Evolutionary conservation across 305 asterid species (phyloP).

Genomic region (Rubia peregrina): DNA sequence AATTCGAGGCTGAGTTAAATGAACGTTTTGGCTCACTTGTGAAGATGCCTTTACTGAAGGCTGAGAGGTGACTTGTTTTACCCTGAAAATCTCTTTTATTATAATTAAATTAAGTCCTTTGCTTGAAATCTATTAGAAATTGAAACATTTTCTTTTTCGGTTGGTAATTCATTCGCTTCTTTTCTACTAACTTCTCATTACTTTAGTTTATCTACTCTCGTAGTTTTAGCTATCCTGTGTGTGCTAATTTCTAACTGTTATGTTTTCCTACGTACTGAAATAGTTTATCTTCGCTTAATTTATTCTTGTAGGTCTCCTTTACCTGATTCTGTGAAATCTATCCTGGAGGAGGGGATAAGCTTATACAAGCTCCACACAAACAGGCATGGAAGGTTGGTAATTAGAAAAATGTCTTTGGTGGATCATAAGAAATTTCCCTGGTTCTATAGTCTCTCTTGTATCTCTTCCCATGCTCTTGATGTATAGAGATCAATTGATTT

Average conservation of each 20-base stretch:
- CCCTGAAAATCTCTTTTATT: conserved; percentile 11
- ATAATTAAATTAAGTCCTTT: neutral
- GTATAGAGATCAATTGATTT: neutral
- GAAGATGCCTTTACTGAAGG: conserved; percentile 79
- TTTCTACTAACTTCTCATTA: neutral
- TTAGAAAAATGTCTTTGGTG: neutral
- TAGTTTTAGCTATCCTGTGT: neutral
- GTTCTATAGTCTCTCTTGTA: neutral
- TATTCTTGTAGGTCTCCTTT: conserved; percentile 62
- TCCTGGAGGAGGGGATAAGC: conserved; percentile 75
- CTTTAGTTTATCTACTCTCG: neutral
- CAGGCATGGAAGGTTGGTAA: conserved; percentile 66
- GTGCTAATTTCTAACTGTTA: conserved; percentile 12
- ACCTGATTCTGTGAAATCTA: conserved; percentile 61
- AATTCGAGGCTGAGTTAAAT: conserved; percentile 73
- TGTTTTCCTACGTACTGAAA: conserved; percentile 17
- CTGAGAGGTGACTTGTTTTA: conserved; percentile 50
- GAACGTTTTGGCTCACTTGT: conserved; percentile 91
- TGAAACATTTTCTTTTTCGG: neutral
- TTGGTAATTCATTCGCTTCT: neutral
- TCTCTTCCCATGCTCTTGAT: neutral
- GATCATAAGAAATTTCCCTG: neutral
- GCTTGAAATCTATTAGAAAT: neutral
- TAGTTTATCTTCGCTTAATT: conserved; percentile 18
- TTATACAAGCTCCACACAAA: conserved; percentile 63